Evolutionary conservation across 108 stramenopile species (phyloP).

Genomic region (Skeletonema costatum): DNA sequence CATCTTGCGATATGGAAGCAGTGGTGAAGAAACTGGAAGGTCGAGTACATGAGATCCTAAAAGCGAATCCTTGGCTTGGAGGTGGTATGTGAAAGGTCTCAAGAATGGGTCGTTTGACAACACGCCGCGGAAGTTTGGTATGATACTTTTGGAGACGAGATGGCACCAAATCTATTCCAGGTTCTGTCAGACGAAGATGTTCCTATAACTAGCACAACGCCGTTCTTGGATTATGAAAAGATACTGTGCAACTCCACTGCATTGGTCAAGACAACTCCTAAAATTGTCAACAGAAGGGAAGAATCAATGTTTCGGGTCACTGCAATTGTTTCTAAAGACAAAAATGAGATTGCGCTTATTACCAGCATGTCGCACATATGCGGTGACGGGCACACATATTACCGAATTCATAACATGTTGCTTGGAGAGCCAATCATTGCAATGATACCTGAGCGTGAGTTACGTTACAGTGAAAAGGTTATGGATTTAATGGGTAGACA

Average conservation of each 20-base stretch:
- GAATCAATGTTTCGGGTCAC: conserved; percentile 44
- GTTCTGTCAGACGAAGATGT: conserved; percentile 24
- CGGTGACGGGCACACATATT: conserved; percentile 49
- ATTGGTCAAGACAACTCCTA: conserved; percentile 34
- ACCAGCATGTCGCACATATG: conserved; percentile 43
- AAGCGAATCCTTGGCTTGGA: conserved; percentile 51
- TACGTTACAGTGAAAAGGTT: conserved; percentile 29
- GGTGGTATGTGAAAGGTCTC: conserved; percentile 38
- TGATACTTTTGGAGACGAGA: conserved; percentile 34
- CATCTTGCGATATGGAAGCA: conserved; percentile 8
- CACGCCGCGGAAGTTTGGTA: conserved; percentile 39
- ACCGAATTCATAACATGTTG: conserved; percentile 50
- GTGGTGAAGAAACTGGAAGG: conserved; percentile 10
- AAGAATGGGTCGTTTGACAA: conserved; percentile 41
- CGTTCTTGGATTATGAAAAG: conserved; percentile 33
- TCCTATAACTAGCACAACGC: conserved; percentile 21
- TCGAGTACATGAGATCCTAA: conserved; percentile 26
- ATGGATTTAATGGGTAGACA: conserved; percentile 49
- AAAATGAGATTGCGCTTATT: conserved; percentile 30
- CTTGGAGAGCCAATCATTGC: conserved; percentile 10
- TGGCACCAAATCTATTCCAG: conserved; percentile 44
- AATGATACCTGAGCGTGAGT: conserved; percentile 37
- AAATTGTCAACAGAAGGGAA: conserved; percentile 33
- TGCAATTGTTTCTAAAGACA: conserved; percentile 16
- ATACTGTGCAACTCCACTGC: conserved; percentile 13